Conservation (phyloP, 495 filamentous ascomycete genomes). For the Xylona heveae region DNA sequence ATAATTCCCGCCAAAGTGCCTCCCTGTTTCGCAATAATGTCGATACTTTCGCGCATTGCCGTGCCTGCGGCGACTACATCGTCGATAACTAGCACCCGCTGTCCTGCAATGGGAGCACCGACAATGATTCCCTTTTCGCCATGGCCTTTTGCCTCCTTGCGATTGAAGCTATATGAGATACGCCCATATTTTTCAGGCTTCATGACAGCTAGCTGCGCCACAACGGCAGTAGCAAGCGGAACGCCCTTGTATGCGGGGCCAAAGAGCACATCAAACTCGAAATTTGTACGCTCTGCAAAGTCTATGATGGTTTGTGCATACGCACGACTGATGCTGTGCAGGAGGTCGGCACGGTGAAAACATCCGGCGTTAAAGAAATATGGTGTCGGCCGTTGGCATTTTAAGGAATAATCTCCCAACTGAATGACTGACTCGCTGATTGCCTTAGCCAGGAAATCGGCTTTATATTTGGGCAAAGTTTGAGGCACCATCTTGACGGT, state of each 20-base stretch:
- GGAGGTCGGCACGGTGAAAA: constrained; percentile 56
- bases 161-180: constrained; percentile 74
- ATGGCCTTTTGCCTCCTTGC: constrained; percentile 88
- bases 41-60: constrained; percentile 75
- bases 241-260: constrained; percentile 96
- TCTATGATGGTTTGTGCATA: constrained; percentile 51
- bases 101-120: constrained; percentile 61
- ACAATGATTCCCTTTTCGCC: constrained; percentile 87
- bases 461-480: too few relatives aligned
- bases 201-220: constrained; percentile 43
- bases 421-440: too few relatives aligned
- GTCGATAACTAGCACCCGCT: constrained; percentile 74
- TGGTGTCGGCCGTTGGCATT: too few relatives aligned
- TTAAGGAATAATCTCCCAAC: too few relatives aligned
- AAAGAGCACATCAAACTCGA: constrained; percentile 48
- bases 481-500: too few relatives aligned
- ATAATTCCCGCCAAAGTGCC: constrained; percentile 61
- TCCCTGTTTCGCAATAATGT: constrained; percentile 59
- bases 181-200: constrained; percentile 29
- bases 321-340: constrained; percentile 50
- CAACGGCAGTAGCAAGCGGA: constrained; percentile 52
- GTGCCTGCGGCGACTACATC: constrained; percentile 93
- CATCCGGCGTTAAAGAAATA: constrained; percentile 96
- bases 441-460: too few relatives aligned
- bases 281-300: constrained; percentile 7